Base-by-base conservation (phyloP, 2,329 filamentous ascomycete species). In the Aspergillus ibericus region DNA sequence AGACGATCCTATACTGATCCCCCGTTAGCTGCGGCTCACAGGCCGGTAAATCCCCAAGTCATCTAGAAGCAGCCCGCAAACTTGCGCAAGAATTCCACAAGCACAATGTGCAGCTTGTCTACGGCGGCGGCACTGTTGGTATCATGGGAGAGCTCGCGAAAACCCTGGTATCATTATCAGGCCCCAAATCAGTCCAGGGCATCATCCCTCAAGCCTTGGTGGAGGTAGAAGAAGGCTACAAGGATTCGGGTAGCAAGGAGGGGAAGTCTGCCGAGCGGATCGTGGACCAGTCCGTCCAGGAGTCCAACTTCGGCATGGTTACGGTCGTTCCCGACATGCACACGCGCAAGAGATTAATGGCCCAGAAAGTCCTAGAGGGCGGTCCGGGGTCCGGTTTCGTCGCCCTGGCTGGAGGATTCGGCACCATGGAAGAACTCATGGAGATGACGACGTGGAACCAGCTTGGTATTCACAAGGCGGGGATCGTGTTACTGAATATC, bases 301-400 rank as follows among this genome's bases (percentile, higher is more conserved):
- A 78, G 58, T 72, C 72, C 0, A 76, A 80, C 55, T 99, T 91
- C 73, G 95, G 95, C 9, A 81, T 83, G 44, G 97, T 92, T 12
- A 97, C 92, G 0, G 86, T 97, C 8, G 95, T 98, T 27, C 83
- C 87, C 66, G 92, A 97, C 73, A 99, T 99, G 95, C 95, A 99
- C 78, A 93, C 91, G 42, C 87, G 95, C 63, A 99, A 99, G 81
- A 86, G 90, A 66, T 83, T 95, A 79, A 98, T 99, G 95, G 93
- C 93, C 6, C 82, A 87, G 68, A 90, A 93, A 74, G 92, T 98
- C 15, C 84, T 96, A 22, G 83, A 85, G 18, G 92, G 92, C 25
- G 93, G 90, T 0, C 86, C 88, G 0, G 93, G 93, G 1, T 89
- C 87, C 58, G 93, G 93, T 12, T 99, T 99, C 78, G 86, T 99